A percentile compares a stretch with the other conserved stretches of the same genome.
Evolutionary conservation across 108 stramenopile genomes (phyloP).

Genomic region (Fragilariopsis cylindrus): DNA sequence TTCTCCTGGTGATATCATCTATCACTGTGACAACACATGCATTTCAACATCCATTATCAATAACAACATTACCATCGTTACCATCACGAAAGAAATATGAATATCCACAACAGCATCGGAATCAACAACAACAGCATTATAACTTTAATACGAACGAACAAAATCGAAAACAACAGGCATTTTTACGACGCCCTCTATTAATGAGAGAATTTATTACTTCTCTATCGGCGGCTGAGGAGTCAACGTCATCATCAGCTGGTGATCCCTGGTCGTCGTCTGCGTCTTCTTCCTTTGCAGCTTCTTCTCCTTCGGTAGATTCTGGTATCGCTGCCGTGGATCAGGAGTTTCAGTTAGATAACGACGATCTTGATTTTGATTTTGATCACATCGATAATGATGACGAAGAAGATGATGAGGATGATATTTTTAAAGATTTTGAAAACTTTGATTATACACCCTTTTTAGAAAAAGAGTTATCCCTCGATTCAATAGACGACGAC

Average conservation of each 20-base stretch:
- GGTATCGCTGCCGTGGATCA: slow-evolving; percentile 4
- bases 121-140: background rate
- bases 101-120: background rate
- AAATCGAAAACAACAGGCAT: background rate
- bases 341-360: background rate
- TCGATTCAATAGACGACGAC: background rate
- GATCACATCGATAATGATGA: background rate
- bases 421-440: slow-evolving; percentile 2
- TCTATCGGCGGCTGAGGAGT: background rate
- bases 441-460: slow-evolving; percentile 3
- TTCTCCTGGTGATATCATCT: background rate
- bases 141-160: background rate
- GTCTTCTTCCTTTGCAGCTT: background rate
- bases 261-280: background rate
- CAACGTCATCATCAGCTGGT: background rate
- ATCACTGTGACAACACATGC: background rate
- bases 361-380: background rate
- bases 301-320: background rate
- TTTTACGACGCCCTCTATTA: too few species aligned
- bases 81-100: background rate
- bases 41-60: background rate
- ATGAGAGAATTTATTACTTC: background rate
- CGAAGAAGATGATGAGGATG: background rate
- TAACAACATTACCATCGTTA: background rate
- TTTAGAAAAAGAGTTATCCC: background rate